Base-by-base conservation (phyloP, 2,329 filamentous ascomycete genomes). In the Nigrograna mackinnonii region DNA sequence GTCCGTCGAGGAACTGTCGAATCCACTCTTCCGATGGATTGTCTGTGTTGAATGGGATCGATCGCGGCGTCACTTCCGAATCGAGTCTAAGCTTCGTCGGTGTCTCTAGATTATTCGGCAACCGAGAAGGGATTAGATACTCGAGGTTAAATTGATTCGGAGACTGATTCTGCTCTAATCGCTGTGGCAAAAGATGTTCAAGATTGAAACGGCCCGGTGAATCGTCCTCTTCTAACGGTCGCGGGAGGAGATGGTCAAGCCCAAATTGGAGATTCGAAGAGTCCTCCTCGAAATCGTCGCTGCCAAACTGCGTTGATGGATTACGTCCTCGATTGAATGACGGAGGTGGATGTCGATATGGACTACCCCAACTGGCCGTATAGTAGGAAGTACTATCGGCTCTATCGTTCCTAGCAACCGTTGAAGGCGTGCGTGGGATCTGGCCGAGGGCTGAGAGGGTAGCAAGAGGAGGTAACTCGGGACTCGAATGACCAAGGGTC, bases 291-390 rank as follows among this genome's bases (percentile, higher is more conserved):
- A 68, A 54, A 38, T 68, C 65, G 63, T 71, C 68, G 50, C 66
- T 69, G 24, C 55, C 67, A 22, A 64, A 58, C 24, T 56, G 47
- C 22, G 56, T 55, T 44, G 60, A 65, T 37, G 41, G 42, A 11
- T 52, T 53, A 30, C 57, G 66, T 48, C 54, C 57, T 3, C 49
- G 48, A 44, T 63, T 59, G 52, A 62, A 64, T 13, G 49, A 62
- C 68, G 54, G 86, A 11, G 78, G 74, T 28, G 85, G 79, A 48
- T 79, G 79, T 41, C 87, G 85, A 71, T 96, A 96, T 17, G 91
- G 91, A 40, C 91, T 96, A 43, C 91, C 91, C 91, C 91, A 96
- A 66, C 86, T 91, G 36, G 90, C 86, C 35, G 89, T 94, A 61
- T 82, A 82, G 62, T 80, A 82, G 35, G 75, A 66, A 50, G 72